Evolutionary conservation across 345 rosid genomes (phyloP).

Genomic region (Euphorbia peplus): DNA sequence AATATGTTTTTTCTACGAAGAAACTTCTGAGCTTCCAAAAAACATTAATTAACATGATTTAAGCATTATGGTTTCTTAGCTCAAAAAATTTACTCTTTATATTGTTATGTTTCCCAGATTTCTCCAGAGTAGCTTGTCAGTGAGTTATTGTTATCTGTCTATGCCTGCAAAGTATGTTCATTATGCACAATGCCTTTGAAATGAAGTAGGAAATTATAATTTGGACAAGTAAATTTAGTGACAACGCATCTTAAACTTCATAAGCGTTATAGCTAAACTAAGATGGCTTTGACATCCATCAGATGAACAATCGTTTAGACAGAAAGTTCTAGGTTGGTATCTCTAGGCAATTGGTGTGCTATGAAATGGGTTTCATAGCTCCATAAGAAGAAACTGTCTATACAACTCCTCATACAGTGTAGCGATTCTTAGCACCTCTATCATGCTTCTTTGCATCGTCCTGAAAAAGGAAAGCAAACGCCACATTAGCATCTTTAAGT

Average conservation of each 20-base stretch:
- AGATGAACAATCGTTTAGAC: not conserved
- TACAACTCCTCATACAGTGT: slow-evolving; percentile 50
- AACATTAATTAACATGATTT: no score
- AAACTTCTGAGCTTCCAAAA: no score
- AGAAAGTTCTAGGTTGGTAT: not conserved
- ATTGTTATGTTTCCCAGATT: no score
- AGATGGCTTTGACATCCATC: not conserved
- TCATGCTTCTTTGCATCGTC: slow-evolving; percentile 74
- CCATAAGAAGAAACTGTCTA: slow-evolving; percentile 1
- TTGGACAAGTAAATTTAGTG: not conserved
- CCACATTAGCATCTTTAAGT: not conserved
- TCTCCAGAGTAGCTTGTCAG: no score
- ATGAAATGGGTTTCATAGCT: not conserved
- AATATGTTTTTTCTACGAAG: no score
- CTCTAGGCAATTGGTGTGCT: not conserved
- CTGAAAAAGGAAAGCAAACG: slow-evolving; percentile 29
- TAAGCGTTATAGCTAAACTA: not conserved
- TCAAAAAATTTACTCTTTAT: no score
- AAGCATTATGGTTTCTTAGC: no score
- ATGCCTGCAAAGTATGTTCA: not conserved
- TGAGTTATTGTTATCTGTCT: no score
- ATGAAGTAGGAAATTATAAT: no score
- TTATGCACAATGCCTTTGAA: not conserved
- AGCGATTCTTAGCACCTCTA: slow-evolving; percentile 54
- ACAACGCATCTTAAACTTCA: not conserved